Evolutionary conservation across 352 stramenopile genomes (phyloP), one percentile per base, ranked within the genome.

Genomic region (Phytophthora rubi): DNA sequence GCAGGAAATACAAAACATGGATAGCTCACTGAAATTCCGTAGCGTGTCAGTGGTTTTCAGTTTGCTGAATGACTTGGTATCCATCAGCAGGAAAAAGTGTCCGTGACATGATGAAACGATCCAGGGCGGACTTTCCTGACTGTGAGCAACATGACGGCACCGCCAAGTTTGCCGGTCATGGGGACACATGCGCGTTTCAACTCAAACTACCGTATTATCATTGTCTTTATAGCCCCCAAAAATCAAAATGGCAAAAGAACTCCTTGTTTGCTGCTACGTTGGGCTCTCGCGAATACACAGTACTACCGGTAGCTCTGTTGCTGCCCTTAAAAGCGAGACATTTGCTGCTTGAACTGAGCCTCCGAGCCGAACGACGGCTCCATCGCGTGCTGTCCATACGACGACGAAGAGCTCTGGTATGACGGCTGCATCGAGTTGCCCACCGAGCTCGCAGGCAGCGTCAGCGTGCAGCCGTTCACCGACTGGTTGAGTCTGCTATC

Each of bases 321-420:
- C 37, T 13, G 10, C 13, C 6, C 23, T 68, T 59, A 75, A 42
- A 73, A 72, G 23, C 60, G 59, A 13, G 47, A 35, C 56, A 69
- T 53, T 12, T 68, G 52, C 13, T 68, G 60, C 52, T 76, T 55
- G 6, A 37, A 65, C 54, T 59, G 59, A 28, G 49, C 45, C 9
- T 68, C 60, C 6, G 60, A 70, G 28, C 42, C 60, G 37, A 59
- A 62, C 7, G 53, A 54, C 21, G 55, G 48, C 59, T 4, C 47
- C 56, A 76, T 59, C 51, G 67, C 73, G 32, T 74, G 62, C 58
- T 65, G 51, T 30, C 62, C 58, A 44, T 63, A 64, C 51, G 57
- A 57, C 33, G 49, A 53, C 3, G 28, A 52, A 8, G 60, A 71
- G 37, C 53, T 59, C 44, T 53, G 59, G 44, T 53, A 65, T 30